A percentile compares a stretch with the other conserved stretches of the same genome.
These are phyloP conservation scores for Entophlyctis luteolus DNA, from an alignment of 192 early-diverging fungal genomes.

Conservation along the genomic window DNA sequence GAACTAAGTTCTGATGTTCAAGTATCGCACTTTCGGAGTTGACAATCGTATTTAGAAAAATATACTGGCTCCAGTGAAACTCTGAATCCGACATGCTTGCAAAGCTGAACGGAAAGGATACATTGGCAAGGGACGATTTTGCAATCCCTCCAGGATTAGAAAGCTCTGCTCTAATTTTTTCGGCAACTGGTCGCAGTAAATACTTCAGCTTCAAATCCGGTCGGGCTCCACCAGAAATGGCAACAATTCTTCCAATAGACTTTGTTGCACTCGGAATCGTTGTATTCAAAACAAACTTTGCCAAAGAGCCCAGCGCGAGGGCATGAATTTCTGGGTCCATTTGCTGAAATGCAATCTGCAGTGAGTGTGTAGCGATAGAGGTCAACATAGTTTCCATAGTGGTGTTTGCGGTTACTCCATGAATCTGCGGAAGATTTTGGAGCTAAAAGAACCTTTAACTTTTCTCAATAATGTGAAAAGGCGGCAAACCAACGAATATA, in stretches of 20 bases:
- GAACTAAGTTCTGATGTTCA: constrained; percentile 37
- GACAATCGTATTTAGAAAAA: constrained; percentile 52
- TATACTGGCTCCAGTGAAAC: constrained; percentile 75
- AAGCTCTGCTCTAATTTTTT: constrained; percentile 60
- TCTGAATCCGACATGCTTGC: constrained; percentile 57
- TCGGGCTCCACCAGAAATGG: constrained; percentile 37
- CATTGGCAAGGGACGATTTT: constrained; percentile 35
- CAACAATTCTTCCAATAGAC: constrained; percentile 56
- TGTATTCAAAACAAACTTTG: constrained; percentile 53
- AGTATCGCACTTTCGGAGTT: constrained; percentile 49
- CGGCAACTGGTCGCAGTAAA: constrained; percentile 57
- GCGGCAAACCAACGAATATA: constrained; percentile 67
- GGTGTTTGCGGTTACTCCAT: constrained; percentile 27
- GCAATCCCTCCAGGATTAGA: constrained; percentile 59
- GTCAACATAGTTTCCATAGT: constrained; percentile 1
- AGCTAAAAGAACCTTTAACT: constrained; percentile 39
- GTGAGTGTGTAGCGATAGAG: background rate
- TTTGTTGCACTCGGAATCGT: constrained; percentile 69
- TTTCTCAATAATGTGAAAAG: background rate
- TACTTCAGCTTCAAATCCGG: constrained; percentile 44
- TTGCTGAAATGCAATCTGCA: constrained; percentile 57
- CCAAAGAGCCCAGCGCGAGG: constrained; percentile 55
- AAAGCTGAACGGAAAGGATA: constrained; percentile 45
- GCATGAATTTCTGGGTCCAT: constrained; percentile 61
- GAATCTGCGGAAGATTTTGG: constrained; percentile 70